Conservation (phyloP, 108 stramenopile species). For the Skeletonema potamos region DNA sequence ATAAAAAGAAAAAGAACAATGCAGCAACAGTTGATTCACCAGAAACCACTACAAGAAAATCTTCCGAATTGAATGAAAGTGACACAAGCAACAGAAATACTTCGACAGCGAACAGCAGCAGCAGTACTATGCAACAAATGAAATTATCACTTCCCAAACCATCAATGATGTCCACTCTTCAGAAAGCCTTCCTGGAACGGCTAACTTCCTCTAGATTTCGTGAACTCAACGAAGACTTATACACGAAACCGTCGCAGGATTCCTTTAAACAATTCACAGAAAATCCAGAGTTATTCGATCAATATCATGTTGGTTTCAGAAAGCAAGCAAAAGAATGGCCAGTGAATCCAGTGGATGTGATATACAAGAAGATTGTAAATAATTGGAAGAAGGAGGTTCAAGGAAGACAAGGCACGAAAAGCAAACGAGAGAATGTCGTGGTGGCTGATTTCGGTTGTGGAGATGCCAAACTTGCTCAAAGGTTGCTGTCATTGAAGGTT, state of each 20-base stretch:
- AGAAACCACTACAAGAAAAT: not conserved
- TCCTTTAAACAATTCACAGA: conserved; percentile 78
- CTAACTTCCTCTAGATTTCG: conserved; percentile 96
- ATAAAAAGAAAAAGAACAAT: conserved; percentile 3
- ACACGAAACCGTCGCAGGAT: conserved; percentile 80
- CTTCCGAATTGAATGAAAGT: not conserved
- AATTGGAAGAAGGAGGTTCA: conserved; percentile 21
- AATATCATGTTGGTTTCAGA: conserved; percentile 97
- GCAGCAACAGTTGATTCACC: not conserved
- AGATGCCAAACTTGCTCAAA: conserved; percentile 91
- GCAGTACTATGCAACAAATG: conserved; percentile 3
- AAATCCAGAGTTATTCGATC: conserved; percentile 92
- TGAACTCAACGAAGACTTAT: conserved; percentile 96
- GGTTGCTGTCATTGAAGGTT: conserved; percentile 43
- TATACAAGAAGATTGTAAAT: conserved; percentile 70
- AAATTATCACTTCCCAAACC: conserved; percentile 22
- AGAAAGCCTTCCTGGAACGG: conserved; percentile 67
- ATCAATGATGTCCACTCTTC: conserved; percentile 51
- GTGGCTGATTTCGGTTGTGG: conserved; percentile 99
- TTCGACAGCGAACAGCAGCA: not conserved
- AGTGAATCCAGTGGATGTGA: conserved; percentile 94
- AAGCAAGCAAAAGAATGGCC: conserved; percentile 96
- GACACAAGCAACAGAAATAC: not conserved
- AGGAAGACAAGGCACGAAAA: not conserved
- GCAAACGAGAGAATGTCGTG: conserved; percentile 28